Conservation (phyloP, 306 rosid species). For the Ormosia semicastrata region DNA sequence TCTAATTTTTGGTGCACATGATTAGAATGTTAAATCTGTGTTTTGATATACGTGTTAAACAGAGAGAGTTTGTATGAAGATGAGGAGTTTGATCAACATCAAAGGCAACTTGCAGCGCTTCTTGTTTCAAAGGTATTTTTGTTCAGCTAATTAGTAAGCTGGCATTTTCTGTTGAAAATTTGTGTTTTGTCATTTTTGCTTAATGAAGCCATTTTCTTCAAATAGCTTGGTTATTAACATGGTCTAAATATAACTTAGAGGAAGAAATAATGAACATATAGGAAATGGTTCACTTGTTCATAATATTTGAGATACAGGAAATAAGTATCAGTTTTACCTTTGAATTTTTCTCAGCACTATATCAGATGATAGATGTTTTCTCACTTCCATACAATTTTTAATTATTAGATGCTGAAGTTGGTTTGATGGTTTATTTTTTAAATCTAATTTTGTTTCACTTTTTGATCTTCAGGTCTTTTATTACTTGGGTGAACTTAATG, state of each 20-base stretch:
- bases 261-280: background rate
- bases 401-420: background rate
- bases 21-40: background rate
- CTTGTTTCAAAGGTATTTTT: constrained; percentile 84
- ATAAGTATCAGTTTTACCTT: background rate
- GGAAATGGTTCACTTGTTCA: background rate
- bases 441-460: constrained; percentile 2
- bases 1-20: background rate
- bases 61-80: constrained; percentile 97
- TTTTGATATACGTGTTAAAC: constrained; percentile 20
- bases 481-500: constrained; percentile 94
- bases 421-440: constrained; percentile 13
- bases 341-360: background rate
- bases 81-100: constrained; percentile 87
- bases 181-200: background rate
- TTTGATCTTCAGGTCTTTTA: constrained; percentile 71
- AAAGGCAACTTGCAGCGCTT: constrained; percentile 89
- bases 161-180: background rate
- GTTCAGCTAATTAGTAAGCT: constrained; percentile 13
- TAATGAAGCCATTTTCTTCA: background rate
- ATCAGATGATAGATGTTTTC: constrained; percentile 4
- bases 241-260: background rate
- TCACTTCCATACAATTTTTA: background rate
- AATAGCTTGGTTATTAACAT: background rate
- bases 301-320: background rate